phyloP scores from a whole-genome alignment of 2,329 filamentous ascomycete genomes.

The Colletotrichum aenigma region DNA sequence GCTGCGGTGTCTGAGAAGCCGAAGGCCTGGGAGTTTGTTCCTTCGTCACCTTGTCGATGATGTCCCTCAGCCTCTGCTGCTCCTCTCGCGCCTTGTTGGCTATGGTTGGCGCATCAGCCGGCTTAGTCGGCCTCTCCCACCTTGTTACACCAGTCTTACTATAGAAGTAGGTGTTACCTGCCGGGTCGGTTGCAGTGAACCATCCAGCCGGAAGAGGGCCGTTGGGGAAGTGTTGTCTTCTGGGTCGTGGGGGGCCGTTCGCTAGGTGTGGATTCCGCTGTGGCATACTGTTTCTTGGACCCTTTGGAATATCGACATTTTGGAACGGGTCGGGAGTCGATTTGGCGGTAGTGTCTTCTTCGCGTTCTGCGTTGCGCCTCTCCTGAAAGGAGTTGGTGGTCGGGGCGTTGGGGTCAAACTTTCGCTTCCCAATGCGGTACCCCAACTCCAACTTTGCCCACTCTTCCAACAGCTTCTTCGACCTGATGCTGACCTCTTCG shows the following conservation, averaged over 20 bases:
- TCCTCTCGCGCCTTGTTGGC: constrained; percentile 68
- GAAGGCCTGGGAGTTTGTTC: constrained; percentile 59
- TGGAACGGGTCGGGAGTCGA: constrained; percentile 46
- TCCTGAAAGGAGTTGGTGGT: constrained; percentile 61
- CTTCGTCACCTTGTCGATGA: constrained; percentile 84
- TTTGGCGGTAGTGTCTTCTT: constrained; percentile 39
- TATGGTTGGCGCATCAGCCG: constrained; percentile 67
- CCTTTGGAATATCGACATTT: constrained; percentile 59
- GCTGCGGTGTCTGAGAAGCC: constrained; percentile 69
- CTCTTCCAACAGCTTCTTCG: constrained; percentile 74
- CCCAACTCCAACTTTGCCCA: constrained; percentile 91
- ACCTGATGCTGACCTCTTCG: constrained; percentile 74
- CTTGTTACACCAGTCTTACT: constrained; percentile 77
- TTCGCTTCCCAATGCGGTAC: constrained; percentile 92
- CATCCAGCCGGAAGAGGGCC: constrained; percentile 79
- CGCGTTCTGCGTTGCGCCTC: constrained; percentile 58
- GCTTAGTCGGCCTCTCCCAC: constrained; percentile 78
- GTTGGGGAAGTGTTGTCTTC: constrained; percentile 59
- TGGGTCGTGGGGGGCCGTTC: constrained; percentile 37
- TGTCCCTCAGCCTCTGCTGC: constrained; percentile 79
- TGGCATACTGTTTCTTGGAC: constrained; percentile 63
- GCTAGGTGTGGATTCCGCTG: constrained; percentile 58
- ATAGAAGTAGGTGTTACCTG: constrained; percentile 85
- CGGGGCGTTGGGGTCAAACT: constrained; percentile 72
- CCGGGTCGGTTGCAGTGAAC: constrained; percentile 75